Evolutionary conservation across 139 green algal genomes (phyloP), one percentile per base, ranked within the genome.

Genomic region (Gonium pectorale): DNA sequence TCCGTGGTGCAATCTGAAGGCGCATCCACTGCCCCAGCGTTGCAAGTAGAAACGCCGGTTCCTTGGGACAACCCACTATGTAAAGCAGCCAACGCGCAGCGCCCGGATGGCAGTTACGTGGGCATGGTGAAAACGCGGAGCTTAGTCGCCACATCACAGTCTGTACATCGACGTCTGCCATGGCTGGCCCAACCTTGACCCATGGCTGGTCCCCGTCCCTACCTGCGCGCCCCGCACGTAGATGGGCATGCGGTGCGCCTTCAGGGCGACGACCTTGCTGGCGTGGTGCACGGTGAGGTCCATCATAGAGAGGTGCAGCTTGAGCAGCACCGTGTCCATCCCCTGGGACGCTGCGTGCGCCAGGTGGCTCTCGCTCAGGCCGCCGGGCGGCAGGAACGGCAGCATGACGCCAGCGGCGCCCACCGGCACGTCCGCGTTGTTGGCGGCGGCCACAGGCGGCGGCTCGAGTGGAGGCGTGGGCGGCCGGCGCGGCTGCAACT

Each of bases 271-370:
- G 31, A 83, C 62, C 59, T 73, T 83, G 33, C 49, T 73, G 9
- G 41, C 60, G 41, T 83, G 77, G 62, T 83, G 77, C 77, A 83
- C 73, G 41, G 77, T 63, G 31, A 83, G 77, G 77, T 83, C 77
- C 6, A 21, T 83, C 59, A 83, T 83, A 62, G 62, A 72, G 21
- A 83, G 33, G n/a, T 83, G 77, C 77, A 83, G 77, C 9, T 62
- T 60, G 62, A 83, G 41, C 43, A 83, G n/a, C 31, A 83, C 1
- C 21, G 77, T 83, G 63, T 83, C 77, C 43, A 74, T n/a, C 24
- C 77, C 77, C 27, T 83, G 77, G 7, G 41, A 27, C 5, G 77
- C 77, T 1, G 77, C 77, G 31, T 60, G 54, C 9, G 77, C 77
- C 77, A 83, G 60, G 43, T 66, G 43, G 13, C 27, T 17, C 77